Evolutionary conservation across 2,329 filamentous ascomycete species (phyloP), one percentile per base, ranked within the genome.

Genomic region (Aspergillus sp.): DNA sequence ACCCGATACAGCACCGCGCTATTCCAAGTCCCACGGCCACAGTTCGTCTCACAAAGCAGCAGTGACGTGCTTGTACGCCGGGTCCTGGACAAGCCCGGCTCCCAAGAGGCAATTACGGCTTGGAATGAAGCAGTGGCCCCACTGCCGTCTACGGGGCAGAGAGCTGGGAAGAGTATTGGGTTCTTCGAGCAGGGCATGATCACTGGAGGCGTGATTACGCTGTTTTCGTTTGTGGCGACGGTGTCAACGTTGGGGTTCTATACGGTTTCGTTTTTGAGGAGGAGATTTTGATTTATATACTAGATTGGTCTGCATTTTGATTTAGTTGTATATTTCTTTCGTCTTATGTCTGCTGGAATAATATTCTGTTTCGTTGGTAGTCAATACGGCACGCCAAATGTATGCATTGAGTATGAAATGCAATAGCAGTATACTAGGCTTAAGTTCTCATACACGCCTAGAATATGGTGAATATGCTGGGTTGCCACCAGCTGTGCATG

Each of bases 181-280:
- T 82, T 80, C 67, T 82, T 82, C 60, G 78, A 81, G 58, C 76
- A 80, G 57, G 80, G 79, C 0, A 72, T 82, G 34, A 63, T 82
- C 3, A 69, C 68, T 4, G 70, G 70, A 1, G 66, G 63, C 0
- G 47, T 65, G 6, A 58, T 70, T 15, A 65, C 63, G 0, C 47
- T 69, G 8, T 58, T 59, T 39, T 67, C 66, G 1, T 33, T 70
- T 5, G 47, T 69, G 11, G 66, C 62, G 6, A 61, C 60, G 1
- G 52, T 68, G 3, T 63, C 60, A 15, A 65, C 66, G 5, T 41
- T 70, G 51, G 68, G 68, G 4, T 68, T 66, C 37, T 70, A 67
- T 57, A 61, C 63, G 4, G 66, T 65, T 58, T 20, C 46, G 3
- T 61, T 58, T 48, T 62, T 66, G 42, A 65, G 62, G 40, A 53